A percentile compares a stretch with the other conserved stretches of the same genome.
phyloP scores from a whole-genome alignment of 1,284 basidiomycete species.

The Heliocybe sulcata region DNA sequence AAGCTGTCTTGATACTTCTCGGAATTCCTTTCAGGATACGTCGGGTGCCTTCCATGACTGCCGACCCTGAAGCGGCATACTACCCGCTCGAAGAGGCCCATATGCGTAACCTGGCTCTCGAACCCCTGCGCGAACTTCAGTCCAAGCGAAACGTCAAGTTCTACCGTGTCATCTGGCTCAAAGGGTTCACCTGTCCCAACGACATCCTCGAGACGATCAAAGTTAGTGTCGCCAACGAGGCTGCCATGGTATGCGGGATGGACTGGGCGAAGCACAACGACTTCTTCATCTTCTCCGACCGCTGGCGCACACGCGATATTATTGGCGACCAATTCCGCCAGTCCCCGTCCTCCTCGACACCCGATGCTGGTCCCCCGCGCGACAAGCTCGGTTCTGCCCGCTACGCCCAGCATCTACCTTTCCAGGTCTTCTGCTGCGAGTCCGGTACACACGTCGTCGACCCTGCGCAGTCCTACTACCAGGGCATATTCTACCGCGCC shows the following conservation, averaged over 20 bases:
- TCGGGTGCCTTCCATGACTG: conserved; percentile 83
- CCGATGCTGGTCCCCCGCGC: conserved; percentile 86
- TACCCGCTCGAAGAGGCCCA: conserved; percentile 92
- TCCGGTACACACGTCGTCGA: conserved; percentile 93
- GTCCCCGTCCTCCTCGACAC: conserved; percentile 85
- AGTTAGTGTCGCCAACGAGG: conserved; percentile 82
- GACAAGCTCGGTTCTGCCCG: conserved; percentile 74
- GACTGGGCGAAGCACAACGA: conserved; percentile 97
- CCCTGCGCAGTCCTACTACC: conserved; percentile 89
- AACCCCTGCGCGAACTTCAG: conserved; percentile 82
- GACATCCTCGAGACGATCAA: conserved; percentile 93
- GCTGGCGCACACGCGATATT: conserved; percentile 94
- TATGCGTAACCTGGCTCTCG: conserved; percentile 84
- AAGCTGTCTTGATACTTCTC: conserved; percentile 85
- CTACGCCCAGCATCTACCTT: conserved; percentile 86
- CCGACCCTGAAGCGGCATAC: conserved; percentile 78
- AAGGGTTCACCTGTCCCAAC: conserved; percentile 95
- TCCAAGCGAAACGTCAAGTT: conserved; percentile 75
- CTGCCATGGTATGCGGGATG: conserved; percentile 97
- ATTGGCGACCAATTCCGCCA: conserved; percentile 94
- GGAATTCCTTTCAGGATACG: conserved; percentile 89
- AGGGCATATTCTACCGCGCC: conserved; percentile 76
- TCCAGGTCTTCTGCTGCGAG: conserved; percentile 97
- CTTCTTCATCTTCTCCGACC: conserved; percentile 93
- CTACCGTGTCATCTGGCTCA: conserved; percentile 89